Evolutionary conservation across 2,329 filamentous ascomycete species (phyloP).

Genomic region (Lasiodiplodia sp.): DNA sequence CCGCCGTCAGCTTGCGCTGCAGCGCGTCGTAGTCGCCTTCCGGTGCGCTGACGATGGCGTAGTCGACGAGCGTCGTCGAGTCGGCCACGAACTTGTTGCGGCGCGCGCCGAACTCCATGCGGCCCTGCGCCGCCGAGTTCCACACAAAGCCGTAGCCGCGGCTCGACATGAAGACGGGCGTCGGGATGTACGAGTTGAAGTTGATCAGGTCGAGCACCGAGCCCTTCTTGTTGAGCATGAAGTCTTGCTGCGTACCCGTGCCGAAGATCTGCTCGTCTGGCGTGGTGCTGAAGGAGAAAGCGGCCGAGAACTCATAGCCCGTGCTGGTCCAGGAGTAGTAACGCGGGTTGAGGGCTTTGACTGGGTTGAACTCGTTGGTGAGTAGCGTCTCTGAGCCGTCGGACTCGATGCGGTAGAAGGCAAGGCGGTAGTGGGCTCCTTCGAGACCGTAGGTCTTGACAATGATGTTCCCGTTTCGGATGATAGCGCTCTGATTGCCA

Average conservation of each 20-base stretch:
- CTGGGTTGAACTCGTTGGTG: conserved; percentile 45
- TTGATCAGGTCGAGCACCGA: conserved; percentile 42
- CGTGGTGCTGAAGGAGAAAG: conserved; percentile 47
- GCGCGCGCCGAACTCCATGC: conserved; percentile 41
- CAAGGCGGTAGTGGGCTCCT: conserved; percentile 43
- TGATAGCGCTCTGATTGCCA: conserved; percentile 40
- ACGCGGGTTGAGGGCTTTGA: conserved; percentile 46
- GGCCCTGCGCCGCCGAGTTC: conserved; percentile 41
- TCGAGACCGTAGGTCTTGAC: conserved; percentile 45
- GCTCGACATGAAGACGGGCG: conserved; percentile 41
- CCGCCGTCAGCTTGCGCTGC: conserved; percentile 37
- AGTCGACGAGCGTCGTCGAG: conserved; percentile 42
- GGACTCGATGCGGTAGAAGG: conserved; percentile 45
- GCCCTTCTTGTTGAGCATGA: conserved; percentile 44
- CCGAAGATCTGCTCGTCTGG: conserved; percentile 45
- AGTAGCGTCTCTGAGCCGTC: conserved; percentile 47
- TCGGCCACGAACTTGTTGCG: conserved; percentile 39
- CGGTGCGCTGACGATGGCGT: conserved; percentile 39
- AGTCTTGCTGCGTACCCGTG: conserved; percentile 42
- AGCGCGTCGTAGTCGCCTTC: conserved; percentile 41
- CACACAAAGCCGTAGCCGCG: conserved; percentile 43
- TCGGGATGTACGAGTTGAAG: conserved; percentile 43
- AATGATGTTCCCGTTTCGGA: conserved; percentile 49
- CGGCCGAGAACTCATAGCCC: conserved; percentile 46
- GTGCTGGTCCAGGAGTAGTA: conserved; percentile 47